phyloP scores from a whole-genome alignment of 306 rosid species.

The Pueraria montana region DNA sequence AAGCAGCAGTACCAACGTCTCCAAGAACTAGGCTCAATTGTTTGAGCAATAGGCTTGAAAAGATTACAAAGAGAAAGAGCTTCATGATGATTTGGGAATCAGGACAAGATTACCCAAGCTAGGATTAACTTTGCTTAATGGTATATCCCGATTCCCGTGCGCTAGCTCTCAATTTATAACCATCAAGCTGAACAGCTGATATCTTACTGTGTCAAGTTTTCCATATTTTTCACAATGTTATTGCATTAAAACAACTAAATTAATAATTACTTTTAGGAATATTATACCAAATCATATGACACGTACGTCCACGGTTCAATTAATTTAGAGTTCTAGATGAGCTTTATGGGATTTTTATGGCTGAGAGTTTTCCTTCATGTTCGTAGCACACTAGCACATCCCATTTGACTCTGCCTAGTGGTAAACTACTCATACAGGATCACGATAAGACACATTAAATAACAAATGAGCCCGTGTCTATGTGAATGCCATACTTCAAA shows the following conservation, averaged over 20 bases:
- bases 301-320: background rate
- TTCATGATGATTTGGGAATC: background rate
- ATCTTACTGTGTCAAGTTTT: background rate
- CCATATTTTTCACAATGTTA: conserved; percentile 4
- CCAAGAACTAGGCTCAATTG: conserved; percentile 35
- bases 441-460: background rate
- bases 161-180: conserved; percentile 42
- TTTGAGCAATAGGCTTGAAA: conserved; percentile 44
- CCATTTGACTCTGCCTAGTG: conserved; percentile 12
- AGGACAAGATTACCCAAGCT: background rate
- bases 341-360: conserved; percentile 25
- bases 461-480: background rate
- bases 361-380: background rate
- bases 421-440: conserved; percentile 7
- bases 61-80: background rate
- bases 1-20: conserved; percentile 66
- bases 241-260: background rate
- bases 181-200: too few species aligned
- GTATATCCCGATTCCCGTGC: background rate
- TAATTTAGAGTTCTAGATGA: conserved; percentile 18
- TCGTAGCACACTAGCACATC: background rate
- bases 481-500: background rate
- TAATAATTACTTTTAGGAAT: conserved; percentile 14
- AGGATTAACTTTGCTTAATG: conserved; percentile 5
- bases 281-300: background rate